Evolutionary conservation across 2,329 filamentous ascomycete genomes (phyloP).

Genomic region (Gnomoniopsis sp.): DNA sequence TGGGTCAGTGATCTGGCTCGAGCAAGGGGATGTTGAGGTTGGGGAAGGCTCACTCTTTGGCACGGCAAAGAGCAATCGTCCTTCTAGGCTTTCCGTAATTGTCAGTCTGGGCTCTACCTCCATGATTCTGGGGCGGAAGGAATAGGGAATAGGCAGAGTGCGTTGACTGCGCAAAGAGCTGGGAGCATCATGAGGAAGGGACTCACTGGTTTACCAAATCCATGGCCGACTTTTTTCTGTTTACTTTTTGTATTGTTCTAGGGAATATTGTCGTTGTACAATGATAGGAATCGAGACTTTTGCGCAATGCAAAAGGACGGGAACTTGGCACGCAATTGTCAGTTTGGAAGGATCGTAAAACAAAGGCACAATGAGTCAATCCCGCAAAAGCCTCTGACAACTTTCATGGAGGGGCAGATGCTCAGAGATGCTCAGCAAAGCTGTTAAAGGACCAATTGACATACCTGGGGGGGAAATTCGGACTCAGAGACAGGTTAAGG

Average conservation of each 20-base stretch:
- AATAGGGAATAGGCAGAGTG: not conserved
- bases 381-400: conserved; percentile 7
- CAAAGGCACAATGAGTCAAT: conserved; percentile 13
- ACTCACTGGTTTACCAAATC: conserved; percentile 52
- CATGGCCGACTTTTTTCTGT: conserved; percentile 31
- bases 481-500: not conserved
- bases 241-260: not conserved
- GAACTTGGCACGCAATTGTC: not conserved
- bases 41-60: conserved; percentile 76
- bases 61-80: conserved; percentile 92
- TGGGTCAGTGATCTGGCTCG: conserved; percentile 20
- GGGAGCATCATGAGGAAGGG: conserved; percentile 7
- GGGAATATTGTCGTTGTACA: not conserved
- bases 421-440: not conserved
- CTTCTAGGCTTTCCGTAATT: conserved; percentile 67
- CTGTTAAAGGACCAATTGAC: not conserved
- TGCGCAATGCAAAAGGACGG: not conserved
- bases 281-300: not conserved
- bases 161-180: not conserved
- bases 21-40: not conserved
- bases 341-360: not conserved
- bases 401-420: conserved; percentile 7
- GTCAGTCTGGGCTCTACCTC: conserved; percentile 29
- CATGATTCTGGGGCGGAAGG: not conserved
- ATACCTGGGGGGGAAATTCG: not conserved